Base-by-base conservation (phyloP, 164 flowering plant species). In the Sextonia rubra region DNA sequence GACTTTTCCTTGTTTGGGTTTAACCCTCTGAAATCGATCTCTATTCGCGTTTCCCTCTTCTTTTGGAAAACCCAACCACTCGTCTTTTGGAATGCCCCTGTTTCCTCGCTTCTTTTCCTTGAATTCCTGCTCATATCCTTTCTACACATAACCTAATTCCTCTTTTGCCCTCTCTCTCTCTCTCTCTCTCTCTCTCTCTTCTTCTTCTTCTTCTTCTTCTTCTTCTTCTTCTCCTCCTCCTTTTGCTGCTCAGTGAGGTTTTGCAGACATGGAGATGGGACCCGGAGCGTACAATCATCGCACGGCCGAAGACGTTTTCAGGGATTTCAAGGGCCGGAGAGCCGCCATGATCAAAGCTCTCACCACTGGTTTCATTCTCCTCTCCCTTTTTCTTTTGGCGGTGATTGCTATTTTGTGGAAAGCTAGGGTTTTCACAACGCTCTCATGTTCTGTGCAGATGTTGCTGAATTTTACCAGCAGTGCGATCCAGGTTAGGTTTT, bases 281-380 rank as follows among this genome's bases (percentile, higher is more conserved):
- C 69, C 70, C 27, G 84, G 76, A 55, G 76, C 74, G 48, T 89
- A 86, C 84, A 90, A 88, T 76, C 94, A 90, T 24, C 85, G 94
- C 26, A 90, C 94, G 1, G 94, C 88, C 2, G 94, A 90, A 23
- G 94, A 90, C 60, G 94, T 90, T 26, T 90, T 88, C 70, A 77
- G 85, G 70, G 94, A 88, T 80, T 90, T 88, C 75, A 90, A 86
- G 73, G 94, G 91, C 20, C 84, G 94, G 2, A 81, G 94, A 78
- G 77, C 86, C 64, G 94, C 86, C 69, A 80, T 88, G 86, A 85
- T 90, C 66, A 90, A 86, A 76, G 94, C 94, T 30, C 88, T 90
- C 63, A 90, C 94, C 37, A 78, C 85, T 18, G 91, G 94, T 89
- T 55, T 20, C 1, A 23, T 25, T 32, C n/a, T 14, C 58, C 58